phyloP scores from a whole-genome alignment of 768 basidiomycete genomes.

The Hericium rajendrae region DNA sequence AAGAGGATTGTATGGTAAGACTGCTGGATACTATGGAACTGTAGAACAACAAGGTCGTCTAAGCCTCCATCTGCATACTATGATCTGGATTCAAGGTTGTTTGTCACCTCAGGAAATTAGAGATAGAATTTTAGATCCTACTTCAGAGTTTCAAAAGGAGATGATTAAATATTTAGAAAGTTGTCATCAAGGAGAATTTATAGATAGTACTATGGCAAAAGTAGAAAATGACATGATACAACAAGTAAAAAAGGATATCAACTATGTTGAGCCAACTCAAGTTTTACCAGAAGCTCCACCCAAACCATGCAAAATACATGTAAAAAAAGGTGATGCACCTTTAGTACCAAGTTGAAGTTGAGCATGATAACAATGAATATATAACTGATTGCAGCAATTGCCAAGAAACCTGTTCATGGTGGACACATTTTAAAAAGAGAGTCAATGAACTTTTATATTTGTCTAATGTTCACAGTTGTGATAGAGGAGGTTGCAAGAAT shows the following conservation, averaged over 20 bases:
- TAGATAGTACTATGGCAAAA: neutral
- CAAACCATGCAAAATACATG: no score
- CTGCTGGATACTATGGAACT: conserved; percentile 15
- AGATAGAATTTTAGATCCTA: conserved; percentile 5
- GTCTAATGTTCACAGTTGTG: conserved; percentile 2
- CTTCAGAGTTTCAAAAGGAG: conserved; percentile 5
- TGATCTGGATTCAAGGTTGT: conserved; percentile 10
- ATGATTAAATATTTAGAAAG: conserved; percentile 9
- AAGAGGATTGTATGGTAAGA: conserved; percentile 13
- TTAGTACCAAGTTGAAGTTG: no score
- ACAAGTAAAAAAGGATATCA: no score
- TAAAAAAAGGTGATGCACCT: no score
- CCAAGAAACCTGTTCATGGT: neutral
- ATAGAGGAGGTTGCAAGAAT: conserved; percentile 20
- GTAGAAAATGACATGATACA: neutral
- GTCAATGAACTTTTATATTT: conserved; percentile 5
- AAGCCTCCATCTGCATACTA: conserved; percentile 14
- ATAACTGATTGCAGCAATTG: neutral
- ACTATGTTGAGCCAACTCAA: no score
- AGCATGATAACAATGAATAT: no score
- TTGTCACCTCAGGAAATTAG: conserved; percentile 13
- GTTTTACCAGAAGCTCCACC: no score
- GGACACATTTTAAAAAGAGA: neutral
- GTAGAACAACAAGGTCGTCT: conserved; percentile 9
- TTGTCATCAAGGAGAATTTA: conserved; percentile 10